Conservation (phyloP, 805 yeast genomes). For the Saccharomycopsis sp. region DNA sequence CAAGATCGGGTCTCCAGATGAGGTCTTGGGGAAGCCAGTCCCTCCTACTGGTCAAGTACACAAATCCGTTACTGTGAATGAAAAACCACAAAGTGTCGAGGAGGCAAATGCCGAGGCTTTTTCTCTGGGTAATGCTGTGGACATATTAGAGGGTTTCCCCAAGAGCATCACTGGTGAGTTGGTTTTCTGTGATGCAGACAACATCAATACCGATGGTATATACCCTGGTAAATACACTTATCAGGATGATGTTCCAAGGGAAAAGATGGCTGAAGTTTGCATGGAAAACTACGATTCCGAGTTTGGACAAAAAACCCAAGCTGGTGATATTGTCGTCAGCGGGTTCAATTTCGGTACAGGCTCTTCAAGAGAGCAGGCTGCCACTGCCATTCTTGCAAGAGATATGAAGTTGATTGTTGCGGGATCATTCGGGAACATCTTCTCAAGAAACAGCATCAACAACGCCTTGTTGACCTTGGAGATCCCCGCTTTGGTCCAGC, state of each 20-base stretch:
- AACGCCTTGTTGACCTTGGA: constrained; percentile 91
- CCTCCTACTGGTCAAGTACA: constrained; percentile 18
- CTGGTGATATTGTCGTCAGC: constrained; percentile 83
- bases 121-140: constrained; percentile 47
- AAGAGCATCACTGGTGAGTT: constrained; percentile 81
- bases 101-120: constrained; percentile 27
- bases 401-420: constrained; percentile 90
- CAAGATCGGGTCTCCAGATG: constrained; percentile 86
- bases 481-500: constrained; percentile 75
- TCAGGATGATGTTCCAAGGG: constrained; percentile 92
- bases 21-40: constrained; percentile 49
- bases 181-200: constrained; percentile 93
- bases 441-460: constrained; percentile 91
- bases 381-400: constrained; percentile 92
- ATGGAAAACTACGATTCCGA: constrained; percentile 98
- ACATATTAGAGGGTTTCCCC: constrained; percentile 87
- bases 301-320: constrained; percentile 67
- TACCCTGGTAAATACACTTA: constrained; percentile 99
- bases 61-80: constrained; percentile 28
- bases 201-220: constrained; percentile 95
- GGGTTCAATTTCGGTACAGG: constrained; percentile 99
- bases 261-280: constrained; percentile 97
- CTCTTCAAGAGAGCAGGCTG: constrained; percentile 98
- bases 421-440: constrained; percentile 96
- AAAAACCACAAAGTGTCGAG: constrained; percentile 26